phyloP scores from a whole-genome alignment of 768 basidiomycete species.

The Trametes elegans region DNA sequence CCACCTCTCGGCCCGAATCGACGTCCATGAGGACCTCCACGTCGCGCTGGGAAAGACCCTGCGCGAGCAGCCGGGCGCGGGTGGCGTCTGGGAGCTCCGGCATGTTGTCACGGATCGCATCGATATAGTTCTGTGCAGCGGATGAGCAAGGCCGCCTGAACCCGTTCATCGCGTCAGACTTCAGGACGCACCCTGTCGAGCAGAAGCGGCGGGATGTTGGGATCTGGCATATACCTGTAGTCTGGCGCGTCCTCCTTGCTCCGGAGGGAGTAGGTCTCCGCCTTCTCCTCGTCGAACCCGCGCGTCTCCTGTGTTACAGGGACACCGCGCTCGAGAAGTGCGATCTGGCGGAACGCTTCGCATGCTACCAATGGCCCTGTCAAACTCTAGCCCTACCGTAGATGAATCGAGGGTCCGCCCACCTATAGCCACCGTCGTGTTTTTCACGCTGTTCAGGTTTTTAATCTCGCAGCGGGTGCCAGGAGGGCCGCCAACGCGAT shows the following conservation, averaged over 20 bases:
- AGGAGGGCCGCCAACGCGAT: slow-evolving; percentile 54
- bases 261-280: slow-evolving; percentile 78
- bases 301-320: slow-evolving; percentile 82
- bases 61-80: slow-evolving; percentile 51
- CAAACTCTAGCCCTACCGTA: background rate
- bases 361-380: slow-evolving; percentile 45
- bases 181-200: slow-evolving; percentile 38
- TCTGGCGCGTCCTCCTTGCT: slow-evolving; percentile 94
- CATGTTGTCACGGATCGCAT: slow-evolving; percentile 47
- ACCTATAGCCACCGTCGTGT: slow-evolving; percentile 86
- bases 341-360: slow-evolving; percentile 80
- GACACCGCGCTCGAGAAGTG: slow-evolving; percentile 42
- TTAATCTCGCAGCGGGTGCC: slow-evolving; percentile 95
- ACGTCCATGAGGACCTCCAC: slow-evolving; percentile 73
- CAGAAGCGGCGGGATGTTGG: slow-evolving; percentile 78
- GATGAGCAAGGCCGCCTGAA: background rate
- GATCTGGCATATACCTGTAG: slow-evolving; percentile 98
- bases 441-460: slow-evolving; percentile 90
- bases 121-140: slow-evolving; percentile 57
- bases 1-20: slow-evolving; percentile 62
- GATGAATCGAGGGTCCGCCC: slow-evolving; percentile 18
- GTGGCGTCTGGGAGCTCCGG: slow-evolving; percentile 77
- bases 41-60: slow-evolving; percentile 61
- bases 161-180: background rate
- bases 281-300: slow-evolving; percentile 80